A percentile compares a stretch with the other conserved stretches of the same genome.
Evolutionary conservation across 2,329 filamentous ascomycete species (phyloP).

Genomic region (Penicillium sp.): DNA sequence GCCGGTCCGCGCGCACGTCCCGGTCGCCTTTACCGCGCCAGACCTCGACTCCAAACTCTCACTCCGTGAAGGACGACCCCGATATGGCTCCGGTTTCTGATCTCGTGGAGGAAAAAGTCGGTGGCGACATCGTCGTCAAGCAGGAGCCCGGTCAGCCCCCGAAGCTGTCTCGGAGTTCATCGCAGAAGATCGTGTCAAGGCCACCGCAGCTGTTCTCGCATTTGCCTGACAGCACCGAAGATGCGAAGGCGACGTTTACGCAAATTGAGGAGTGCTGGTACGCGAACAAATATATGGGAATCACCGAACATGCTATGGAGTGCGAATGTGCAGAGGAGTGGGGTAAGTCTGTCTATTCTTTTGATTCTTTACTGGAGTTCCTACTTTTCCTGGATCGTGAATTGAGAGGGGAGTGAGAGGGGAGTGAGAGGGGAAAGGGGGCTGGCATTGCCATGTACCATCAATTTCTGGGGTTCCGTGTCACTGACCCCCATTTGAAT

Average conservation of each 20-base stretch:
- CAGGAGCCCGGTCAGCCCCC: conserved; percentile 66
- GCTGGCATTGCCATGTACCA: not conserved
- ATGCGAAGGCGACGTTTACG: conserved; percentile 75
- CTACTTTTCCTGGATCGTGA: conserved; percentile 32
- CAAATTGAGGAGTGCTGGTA: conserved; percentile 85
- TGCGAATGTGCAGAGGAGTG: conserved; percentile 95
- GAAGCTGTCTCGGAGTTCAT: conserved; percentile 72
- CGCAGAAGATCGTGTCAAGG: conserved; percentile 66
- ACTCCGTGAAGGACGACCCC: conserved; percentile 26
- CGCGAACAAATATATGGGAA: conserved; percentile 85
- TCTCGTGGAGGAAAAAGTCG: conserved; percentile 54
- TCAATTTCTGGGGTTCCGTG: not conserved
- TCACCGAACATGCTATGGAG: conserved; percentile 88
- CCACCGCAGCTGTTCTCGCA: conserved; percentile 69
- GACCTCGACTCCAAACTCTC: conserved; percentile 4
- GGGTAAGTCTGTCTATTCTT: conserved; percentile 64
- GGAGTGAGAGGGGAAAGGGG: not conserved
- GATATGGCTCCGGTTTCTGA: conserved; percentile 1
- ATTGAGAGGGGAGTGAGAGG: not conserved
- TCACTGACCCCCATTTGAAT: conserved; percentile 9
- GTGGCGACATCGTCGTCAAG: conserved; percentile 63
- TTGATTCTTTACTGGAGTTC: not conserved
- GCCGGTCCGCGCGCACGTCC: conserved; percentile 18
- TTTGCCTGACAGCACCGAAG: conserved; percentile 73
- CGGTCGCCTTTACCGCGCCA: conserved; percentile 19